These are phyloP conservation scores for Aspergillus tanneri DNA, from an alignment of 2,329 filamentous ascomycete genomes.

Conservation along the genomic window DNA sequence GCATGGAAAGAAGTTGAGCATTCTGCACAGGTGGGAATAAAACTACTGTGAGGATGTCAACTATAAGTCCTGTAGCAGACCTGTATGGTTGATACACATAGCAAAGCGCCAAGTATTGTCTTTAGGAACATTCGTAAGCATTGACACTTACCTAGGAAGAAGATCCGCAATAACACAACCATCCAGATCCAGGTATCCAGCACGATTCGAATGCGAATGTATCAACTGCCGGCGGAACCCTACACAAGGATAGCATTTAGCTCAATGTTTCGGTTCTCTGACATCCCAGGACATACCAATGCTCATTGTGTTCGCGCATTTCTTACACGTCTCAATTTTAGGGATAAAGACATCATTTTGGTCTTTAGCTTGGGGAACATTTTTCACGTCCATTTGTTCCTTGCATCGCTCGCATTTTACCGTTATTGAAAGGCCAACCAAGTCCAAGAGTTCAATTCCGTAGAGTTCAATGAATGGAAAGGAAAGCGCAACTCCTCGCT, in stretches of 20 bases:
- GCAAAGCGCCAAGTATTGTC: no score
- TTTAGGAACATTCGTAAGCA: no score
- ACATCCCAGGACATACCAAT: constrained; percentile 35
- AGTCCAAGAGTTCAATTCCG: constrained; percentile 72
- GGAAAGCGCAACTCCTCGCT: constrained; percentile 72
- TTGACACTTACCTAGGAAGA: constrained; percentile 65
- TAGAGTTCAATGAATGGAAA: constrained; percentile 76
- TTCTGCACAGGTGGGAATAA: constrained; percentile 72
- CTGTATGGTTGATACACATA: no score
- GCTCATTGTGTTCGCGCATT: constrained; percentile 53
- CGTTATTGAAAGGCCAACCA: constrained; percentile 65
- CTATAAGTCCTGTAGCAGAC: no score
- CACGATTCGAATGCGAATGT: constrained; percentile 69
- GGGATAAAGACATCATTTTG: constrained; percentile 40
- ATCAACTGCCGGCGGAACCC: constrained; percentile 67
- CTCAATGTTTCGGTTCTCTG: background rate
- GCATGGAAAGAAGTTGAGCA: constrained; percentile 67
- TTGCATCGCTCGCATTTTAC: constrained; percentile 80
- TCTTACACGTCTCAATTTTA: constrained; percentile 53
- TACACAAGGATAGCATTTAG: constrained; percentile 16
- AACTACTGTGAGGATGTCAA: constrained; percentile 56
- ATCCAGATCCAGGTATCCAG: constrained; percentile 74
- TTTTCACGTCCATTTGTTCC: constrained; percentile 66
- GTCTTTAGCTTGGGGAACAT: constrained; percentile 57
- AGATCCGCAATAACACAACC: constrained; percentile 74